Evolutionary conservation across 371 early-diverging fungal genomes (phyloP).

Genomic region (Dinochytrium kinnereticum): DNA sequence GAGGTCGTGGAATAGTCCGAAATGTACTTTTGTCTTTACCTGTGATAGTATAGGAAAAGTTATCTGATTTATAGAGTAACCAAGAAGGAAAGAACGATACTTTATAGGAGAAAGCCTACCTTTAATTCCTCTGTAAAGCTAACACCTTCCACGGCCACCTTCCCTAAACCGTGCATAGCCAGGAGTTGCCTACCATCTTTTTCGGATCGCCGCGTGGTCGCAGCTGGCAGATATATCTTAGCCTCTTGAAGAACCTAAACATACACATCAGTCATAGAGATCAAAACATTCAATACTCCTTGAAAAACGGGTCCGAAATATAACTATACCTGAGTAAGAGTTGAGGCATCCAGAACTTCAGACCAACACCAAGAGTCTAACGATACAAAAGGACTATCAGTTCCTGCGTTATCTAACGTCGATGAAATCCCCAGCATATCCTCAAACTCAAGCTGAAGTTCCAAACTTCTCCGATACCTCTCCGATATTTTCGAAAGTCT

Average conservation of each 20-base stretch:
- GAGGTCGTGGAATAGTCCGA: slow-evolving; percentile 47
- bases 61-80: background rate
- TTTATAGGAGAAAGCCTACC: slow-evolving; percentile 12
- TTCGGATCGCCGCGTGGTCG: slow-evolving; percentile 19
- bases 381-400: background rate
- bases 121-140: background rate
- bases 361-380: slow-evolving; percentile 48
- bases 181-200: slow-evolving; percentile 31
- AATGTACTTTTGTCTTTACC: slow-evolving; percentile 49
- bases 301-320: too few species aligned
- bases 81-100: slow-evolving; percentile 1
- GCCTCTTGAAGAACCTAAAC: slow-evolving; percentile 33
- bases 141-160: slow-evolving; percentile 28
- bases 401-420: background rate
- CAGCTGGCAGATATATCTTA: slow-evolving; percentile 16
- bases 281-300: too few species aligned
- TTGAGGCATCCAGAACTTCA: slow-evolving; percentile 31
- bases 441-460: slow-evolving; percentile 37
- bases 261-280: background rate
- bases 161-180: slow-evolving; percentile 41
- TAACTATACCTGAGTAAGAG: slow-evolving; percentile 38
- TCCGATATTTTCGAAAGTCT: background rate
- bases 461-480: background rate
- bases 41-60: background rate
- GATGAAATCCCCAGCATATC: slow-evolving; percentile 26